Evolutionary conservation across 2,329 filamentous ascomycete genomes (phyloP).

Genomic region (Aspergillus texensis): DNA sequence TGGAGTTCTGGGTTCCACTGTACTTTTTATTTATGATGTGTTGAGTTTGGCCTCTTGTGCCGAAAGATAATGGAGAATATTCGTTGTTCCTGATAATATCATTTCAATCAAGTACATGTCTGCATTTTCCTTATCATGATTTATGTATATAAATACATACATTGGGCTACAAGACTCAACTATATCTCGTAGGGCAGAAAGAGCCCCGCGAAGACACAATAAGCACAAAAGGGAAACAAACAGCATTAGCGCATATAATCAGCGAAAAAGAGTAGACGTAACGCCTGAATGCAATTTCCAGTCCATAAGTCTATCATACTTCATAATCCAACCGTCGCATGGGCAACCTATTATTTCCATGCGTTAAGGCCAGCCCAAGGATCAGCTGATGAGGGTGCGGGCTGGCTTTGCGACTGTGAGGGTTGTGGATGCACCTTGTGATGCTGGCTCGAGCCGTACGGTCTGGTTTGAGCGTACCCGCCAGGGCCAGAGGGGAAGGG

Average conservation of each 20-base stretch:
- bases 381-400: conserved; percentile 49
- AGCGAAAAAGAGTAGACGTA: conserved; percentile 8
- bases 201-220: not conserved
- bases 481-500: conserved; percentile 59
- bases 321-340: conserved; percentile 12
- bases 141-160: conserved; percentile 4
- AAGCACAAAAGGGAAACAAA: conserved; percentile 1
- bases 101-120: not conserved
- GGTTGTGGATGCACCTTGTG: conserved; percentile 43
- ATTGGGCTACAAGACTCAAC: not conserved
- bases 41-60: not conserved
- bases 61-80: not conserved
- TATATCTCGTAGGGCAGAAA: not conserved
- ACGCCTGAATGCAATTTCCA: conserved; percentile 24
- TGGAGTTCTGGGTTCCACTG: not conserved
- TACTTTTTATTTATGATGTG: not conserved
- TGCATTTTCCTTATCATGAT: not conserved
- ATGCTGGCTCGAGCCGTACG: conserved; percentile 41
- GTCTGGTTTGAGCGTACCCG: conserved; percentile 57
- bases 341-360: conserved; percentile 60
- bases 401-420: conserved; percentile 26
- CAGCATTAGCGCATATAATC: not conserved
- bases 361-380: conserved; percentile 72
- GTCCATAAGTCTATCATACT: conserved; percentile 25
- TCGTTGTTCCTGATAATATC: not conserved